These are phyloP conservation scores for Biancaea sappan DNA, from an alignment of 306 rosid species.

Conservation along the genomic window DNA sequence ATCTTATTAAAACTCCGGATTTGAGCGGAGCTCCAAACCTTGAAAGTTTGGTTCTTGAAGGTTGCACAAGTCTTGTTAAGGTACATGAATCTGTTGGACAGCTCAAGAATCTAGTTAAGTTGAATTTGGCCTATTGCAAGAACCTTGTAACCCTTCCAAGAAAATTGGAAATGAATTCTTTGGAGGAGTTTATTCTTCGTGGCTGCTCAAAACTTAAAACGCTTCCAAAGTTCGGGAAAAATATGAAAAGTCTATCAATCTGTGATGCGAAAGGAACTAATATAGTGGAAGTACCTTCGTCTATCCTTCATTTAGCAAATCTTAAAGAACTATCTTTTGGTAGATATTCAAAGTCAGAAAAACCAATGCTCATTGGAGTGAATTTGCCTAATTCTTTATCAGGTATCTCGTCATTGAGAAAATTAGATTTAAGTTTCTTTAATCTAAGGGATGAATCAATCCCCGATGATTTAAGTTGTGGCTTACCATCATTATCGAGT, in stretches of 20 bases:
- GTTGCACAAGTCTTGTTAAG: not conserved
- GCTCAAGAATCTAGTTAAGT: not conserved
- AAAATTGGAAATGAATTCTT: slow-evolving; percentile 7
- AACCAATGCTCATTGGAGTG: too few species aligned
- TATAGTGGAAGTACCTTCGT: not conserved
- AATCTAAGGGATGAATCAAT: slow-evolving; percentile 2
- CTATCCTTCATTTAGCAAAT: not conserved
- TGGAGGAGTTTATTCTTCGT: not conserved
- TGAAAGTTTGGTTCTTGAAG: not conserved
- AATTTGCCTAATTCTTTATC: slow-evolving; percentile 13
- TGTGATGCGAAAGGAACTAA: not conserved
- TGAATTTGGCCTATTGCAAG: not conserved
- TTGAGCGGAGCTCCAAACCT: not conserved
- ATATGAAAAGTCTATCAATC: not conserved
- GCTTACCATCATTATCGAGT: not conserved
- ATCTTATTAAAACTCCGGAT: not conserved
- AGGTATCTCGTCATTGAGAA: not conserved
- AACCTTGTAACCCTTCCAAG: slow-evolving; percentile 10
- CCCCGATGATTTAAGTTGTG: not conserved
- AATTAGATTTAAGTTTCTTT: slow-evolving; percentile 8
- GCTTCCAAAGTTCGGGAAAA: not conserved
- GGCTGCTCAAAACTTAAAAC: slow-evolving; percentile 1
- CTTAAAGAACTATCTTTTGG: not conserved
- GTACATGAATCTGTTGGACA: not conserved
- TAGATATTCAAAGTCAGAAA: too few species aligned